A percentile compares a stretch with the other conserved stretches of the same genome.
Evolutionary conservation across 2,329 filamentous ascomycete species (phyloP).

Genomic region (Pyrenophora graminea): DNA sequence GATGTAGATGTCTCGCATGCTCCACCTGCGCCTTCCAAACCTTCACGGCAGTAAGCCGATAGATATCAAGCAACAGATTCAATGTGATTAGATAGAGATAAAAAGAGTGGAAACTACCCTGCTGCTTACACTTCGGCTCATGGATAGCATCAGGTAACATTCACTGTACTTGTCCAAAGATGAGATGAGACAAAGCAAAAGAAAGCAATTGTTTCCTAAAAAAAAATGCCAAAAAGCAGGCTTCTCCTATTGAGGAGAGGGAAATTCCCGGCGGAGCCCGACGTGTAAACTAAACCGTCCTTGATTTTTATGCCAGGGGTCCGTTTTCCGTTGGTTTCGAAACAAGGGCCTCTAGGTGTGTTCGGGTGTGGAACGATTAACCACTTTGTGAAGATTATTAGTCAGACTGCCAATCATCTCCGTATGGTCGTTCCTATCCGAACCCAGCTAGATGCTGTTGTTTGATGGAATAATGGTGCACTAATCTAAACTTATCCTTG

Average conservation of each 20-base stretch:
- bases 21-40: neutral
- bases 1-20: neutral
- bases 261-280: neutral
- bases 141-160: too few relatives aligned
- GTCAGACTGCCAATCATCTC: neutral
- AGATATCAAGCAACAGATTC: slow-evolving; percentile 16
- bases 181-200: too few relatives aligned
- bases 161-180: too few relatives aligned
- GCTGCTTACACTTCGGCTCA: too few relatives aligned
- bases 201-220: neutral
- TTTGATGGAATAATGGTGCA: neutral
- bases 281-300: too few relatives aligned
- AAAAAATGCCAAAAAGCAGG: too few relatives aligned
- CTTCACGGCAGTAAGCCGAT: slow-evolving; percentile 36
- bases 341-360: neutral
- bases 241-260: too few relatives aligned
- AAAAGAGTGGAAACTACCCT: too few relatives aligned
- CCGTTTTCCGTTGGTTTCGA: neutral
- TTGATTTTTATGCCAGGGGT: neutral
- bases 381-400: neutral
- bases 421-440: slow-evolving; percentile 3
- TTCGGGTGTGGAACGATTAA: slow-evolving; percentile 4
- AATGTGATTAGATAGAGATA: too few relatives aligned
- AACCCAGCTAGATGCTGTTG: neutral
- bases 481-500: neutral